Base-by-base conservation (phyloP, 2,329 filamentous ascomycete genomes). In the Paramyrothecium roridum region DNA sequence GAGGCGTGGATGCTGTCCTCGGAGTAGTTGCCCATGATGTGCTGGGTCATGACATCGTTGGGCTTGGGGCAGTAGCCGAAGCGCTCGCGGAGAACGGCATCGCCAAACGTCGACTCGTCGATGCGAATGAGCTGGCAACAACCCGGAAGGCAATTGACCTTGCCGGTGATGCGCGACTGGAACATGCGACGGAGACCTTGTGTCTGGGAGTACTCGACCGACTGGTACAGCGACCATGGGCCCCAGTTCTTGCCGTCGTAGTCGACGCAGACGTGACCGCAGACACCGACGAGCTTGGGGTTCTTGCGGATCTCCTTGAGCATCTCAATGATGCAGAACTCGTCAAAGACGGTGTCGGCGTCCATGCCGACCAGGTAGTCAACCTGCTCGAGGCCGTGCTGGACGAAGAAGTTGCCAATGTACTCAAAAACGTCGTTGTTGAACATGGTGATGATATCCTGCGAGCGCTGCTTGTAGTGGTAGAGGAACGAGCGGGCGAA, bases 101-200 rank as follows among this genome's bases (percentile, higher is more conserved):
- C 76, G 2, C 76, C 76, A 60, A 77, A 79, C 0, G 78, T 80
- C 12, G 76, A 73, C 57, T 79, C 77, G 52, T 78, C 76, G 13
- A 80, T 73, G 13, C 74, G 76, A 52, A 80, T 76, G 17, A 80
- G 69, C 60, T 80, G 78, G 55, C 78, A 80, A 50, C 78, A 80
- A 6, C 77, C 77, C 0, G 77, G 76, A 2, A 78, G 69, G 57
- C 76, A 79, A 40, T 77, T 78, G 49, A 80, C 77, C 53, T 79
- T 80, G 55, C 77, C 75, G 0, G 77, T 80, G 48, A 77, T 71
- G 37, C 76, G 70, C 10, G 76, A 78, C 61, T 80, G 78, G 59
- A 79, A 78, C 64, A 79, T 75, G 11, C 78, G 73, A 2, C 76
- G 72, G 48, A 80, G 68, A 3, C 74, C 75, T 56, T 79, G 76